These are phyloP conservation scores for Colletotrichum eremochloae DNA, from an alignment of 2,329 filamentous ascomycete species.

Conservation along the genomic window DNA sequence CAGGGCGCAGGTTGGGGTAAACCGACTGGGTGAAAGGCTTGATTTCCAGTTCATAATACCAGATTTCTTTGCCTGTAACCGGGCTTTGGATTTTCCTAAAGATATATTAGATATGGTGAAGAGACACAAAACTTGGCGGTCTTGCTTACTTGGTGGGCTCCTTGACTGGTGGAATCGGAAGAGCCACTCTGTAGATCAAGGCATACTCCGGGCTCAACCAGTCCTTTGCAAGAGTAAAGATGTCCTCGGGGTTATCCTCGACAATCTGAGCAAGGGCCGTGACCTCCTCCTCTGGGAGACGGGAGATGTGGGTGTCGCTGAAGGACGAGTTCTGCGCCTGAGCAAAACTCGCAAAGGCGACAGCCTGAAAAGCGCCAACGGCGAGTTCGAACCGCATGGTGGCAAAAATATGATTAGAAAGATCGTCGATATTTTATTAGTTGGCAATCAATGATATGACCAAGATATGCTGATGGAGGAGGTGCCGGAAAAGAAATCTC, in stretches of 20 bases:
- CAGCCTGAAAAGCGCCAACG: background rate
- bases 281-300: slow-evolving; percentile 15
- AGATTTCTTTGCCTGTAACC: slow-evolving; percentile 50
- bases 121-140: background rate
- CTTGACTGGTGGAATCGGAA: slow-evolving; percentile 61
- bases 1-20: slow-evolving; percentile 52
- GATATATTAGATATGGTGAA: background rate
- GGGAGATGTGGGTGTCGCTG: slow-evolving; percentile 12
- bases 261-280: slow-evolving; percentile 26
- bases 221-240: slow-evolving; percentile 37
- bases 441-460: background rate
- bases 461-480: background rate
- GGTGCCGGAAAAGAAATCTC: background rate
- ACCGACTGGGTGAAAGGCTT: slow-evolving; percentile 52
- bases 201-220: slow-evolving; percentile 44
- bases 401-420: background rate
- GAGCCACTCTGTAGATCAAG: slow-evolving; percentile 48
- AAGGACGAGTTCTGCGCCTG: slow-evolving; percentile 30
- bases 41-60: slow-evolving; percentile 55
- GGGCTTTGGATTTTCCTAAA: slow-evolving; percentile 52
- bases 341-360: background rate
- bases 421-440: background rate
- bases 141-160: slow-evolving; percentile 54
- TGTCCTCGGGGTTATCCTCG: slow-evolving; percentile 24
- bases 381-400: slow-evolving; percentile 24